phyloP scores from a whole-genome alignment of 1,284 basidiomycete genomes.

The Mycena sp. region DNA sequence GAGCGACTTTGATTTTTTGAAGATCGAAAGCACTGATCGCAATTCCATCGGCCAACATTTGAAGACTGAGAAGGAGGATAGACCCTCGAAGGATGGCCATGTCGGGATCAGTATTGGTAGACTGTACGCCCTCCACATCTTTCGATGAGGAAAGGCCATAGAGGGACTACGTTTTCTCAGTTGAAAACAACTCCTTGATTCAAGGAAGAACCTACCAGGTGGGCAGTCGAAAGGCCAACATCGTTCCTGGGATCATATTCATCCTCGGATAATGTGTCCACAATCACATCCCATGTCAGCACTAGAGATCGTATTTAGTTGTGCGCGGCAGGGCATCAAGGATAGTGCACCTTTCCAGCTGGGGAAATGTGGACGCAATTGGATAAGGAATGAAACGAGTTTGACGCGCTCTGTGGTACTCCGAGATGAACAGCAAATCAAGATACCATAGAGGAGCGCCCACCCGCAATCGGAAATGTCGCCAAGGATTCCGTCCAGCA shows the following conservation, averaged over 20 bases:
- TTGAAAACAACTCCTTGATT: background rate
- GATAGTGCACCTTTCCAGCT: constrained; percentile 64
- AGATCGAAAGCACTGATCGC: constrained; percentile 61
- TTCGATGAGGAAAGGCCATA: constrained; percentile 56
- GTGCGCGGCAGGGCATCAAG: background rate
- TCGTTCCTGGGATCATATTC: constrained; percentile 57
- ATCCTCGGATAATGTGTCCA: constrained; percentile 68
- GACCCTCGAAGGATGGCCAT: constrained; percentile 62
- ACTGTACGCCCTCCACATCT: constrained; percentile 35
- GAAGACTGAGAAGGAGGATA: constrained; percentile 65
- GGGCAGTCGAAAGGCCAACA: constrained; percentile 55
- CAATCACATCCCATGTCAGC: constrained; percentile 69
- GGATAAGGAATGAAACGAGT: constrained; percentile 70
- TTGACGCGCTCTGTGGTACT: constrained; percentile 57
- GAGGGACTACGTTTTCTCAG: constrained; percentile 50
- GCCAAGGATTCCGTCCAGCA: constrained; percentile 74
- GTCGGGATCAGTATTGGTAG: constrained; percentile 54
- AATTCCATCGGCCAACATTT: constrained; percentile 74
- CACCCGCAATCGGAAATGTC: constrained; percentile 58
- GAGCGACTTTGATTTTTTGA: constrained; percentile 69
- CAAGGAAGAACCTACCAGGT: constrained; percentile 49
- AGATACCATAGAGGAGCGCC: too few species aligned
- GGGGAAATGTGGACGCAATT: constrained; percentile 73
- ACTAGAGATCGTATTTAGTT: constrained; percentile 52
- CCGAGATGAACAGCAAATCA: too few species aligned